Evolutionary conservation across 768 basidiomycete genomes (phyloP).

Genomic region (Heimioporus sp.): DNA sequence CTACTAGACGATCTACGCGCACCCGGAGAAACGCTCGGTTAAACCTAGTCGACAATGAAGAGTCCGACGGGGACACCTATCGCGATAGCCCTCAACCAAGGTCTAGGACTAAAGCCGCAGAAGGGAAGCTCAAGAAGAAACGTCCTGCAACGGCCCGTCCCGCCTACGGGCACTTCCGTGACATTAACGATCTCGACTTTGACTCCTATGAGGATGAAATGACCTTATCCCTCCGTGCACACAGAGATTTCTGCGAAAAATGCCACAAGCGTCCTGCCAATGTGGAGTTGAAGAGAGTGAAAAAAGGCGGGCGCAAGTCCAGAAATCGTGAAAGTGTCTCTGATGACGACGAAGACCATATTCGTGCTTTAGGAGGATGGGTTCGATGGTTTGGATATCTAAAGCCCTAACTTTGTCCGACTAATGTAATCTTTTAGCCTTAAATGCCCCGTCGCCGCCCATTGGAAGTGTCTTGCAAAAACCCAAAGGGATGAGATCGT

Average conservation of each 20-base stretch:
- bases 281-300: slow-evolving; percentile 43
- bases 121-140: slow-evolving; percentile 24
- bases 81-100: slow-evolving; percentile 23
- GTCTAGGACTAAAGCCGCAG: not conserved
- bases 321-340: slow-evolving; percentile 44
- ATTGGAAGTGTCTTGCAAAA: slow-evolving; percentile 71
- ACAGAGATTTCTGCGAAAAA: slow-evolving; percentile 69
- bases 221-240: slow-evolving; percentile 51
- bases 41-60: slow-evolving; percentile 31
- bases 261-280: slow-evolving; percentile 64
- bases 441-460: slow-evolving; percentile 72
- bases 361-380: slow-evolving; percentile 70
- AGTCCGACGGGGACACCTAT: slow-evolving; percentile 35
- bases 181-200: slow-evolving; percentile 38
- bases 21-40: slow-evolving; percentile 37
- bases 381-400: slow-evolving; percentile 67
- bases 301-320: slow-evolving; percentile 38
- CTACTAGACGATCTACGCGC: slow-evolving; percentile 50
- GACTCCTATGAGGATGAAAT: slow-evolving; percentile 56
- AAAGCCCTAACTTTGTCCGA: not conserved
- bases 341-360: slow-evolving; percentile 49
- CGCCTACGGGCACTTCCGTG: slow-evolving; percentile 48
- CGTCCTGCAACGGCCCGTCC: slow-evolving; percentile 40
- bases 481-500: slow-evolving; percentile 72
- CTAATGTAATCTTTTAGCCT: slow-evolving; percentile 43